Base-by-base conservation (phyloP, 2,329 filamentous ascomycete species). In the Ascochyta rabiei region DNA sequence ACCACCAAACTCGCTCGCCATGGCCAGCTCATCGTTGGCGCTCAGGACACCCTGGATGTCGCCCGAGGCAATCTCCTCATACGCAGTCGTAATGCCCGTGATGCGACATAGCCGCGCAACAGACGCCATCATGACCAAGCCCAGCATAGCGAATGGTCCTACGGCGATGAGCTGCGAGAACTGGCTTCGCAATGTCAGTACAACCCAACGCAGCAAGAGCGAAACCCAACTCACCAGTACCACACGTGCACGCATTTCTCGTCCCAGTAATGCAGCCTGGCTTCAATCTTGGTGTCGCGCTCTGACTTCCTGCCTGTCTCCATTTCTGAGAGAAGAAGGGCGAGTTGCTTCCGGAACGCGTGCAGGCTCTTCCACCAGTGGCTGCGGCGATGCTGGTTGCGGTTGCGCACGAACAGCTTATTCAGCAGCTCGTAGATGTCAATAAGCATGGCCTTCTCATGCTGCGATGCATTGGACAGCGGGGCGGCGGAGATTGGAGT, bases 301-400 rank as follows among this genome's bases (percentile, higher is more conserved):
- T 66, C 57, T 4, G 48, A 60, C 45, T 60, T 67, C 56, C 63
- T 67, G 34, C 39, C 54, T 30, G 37, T 44, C 24, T 63, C 59
- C 21, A 74, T 47, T 10, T 73, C 71, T 1, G 59, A 53, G 1
- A 81, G 65, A 2, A 96, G 77, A 49, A 82, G 81, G 8, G 77
- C 76, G 8, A 89, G 73, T 52, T 86, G 82, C 41, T 90, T 88
- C 31, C 90, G 86, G 61, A 97, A 82, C 60, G 88, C 82, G 48
- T 83, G 83, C 57, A 97, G 85, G 67, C 79, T 80, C 66, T 86
- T 84, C 86, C 90, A 98, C 93, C 93, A 99, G 70, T 86, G 85
- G 26, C 87, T 84, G 59, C 84, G 81, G 50, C 87, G 87, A 75
- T 98, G 93, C 77, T 98, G 93, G 78, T 97, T 98, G 70, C 87